Base-by-base conservation (phyloP, 2,329 filamentous ascomycete genomes). In the Cladosporium cucumerinum region DNA sequence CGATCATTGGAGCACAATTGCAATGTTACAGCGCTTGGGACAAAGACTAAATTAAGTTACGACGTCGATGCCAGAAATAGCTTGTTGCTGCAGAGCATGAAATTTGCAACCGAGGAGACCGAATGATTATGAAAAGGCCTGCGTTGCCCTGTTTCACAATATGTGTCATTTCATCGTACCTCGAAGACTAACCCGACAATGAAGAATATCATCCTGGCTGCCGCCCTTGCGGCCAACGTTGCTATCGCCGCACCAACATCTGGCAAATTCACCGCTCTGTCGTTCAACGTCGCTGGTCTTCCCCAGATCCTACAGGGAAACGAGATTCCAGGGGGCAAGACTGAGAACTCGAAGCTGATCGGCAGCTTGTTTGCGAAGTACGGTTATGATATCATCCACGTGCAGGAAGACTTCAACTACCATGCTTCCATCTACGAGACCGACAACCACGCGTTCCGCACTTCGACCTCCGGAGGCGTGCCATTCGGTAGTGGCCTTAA, bases 391-490 rank as follows among this genome's bases (percentile, higher is more conserved):
- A 76, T 90, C 30, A 86, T 89, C 72, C 82, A 90, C 68, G 78
- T 88, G 16, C 88, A 90, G 73, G 89, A 79, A 86, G 67, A 89
- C 73, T 89, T 89, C 80, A 88, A 88, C 76, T 90, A 86, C 75
- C 87, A 90, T 69, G 83, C 85, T 10, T 80, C 82, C 64, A 82
- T 90, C 68, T 90, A 89, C 75, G 79, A 78, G 11, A 85, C 84
- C 16, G 85, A 87, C 73, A 81, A 79, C 51, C 86, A 88, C 70
- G 79, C 85, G 3, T 82, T 84, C 74, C 82, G 87, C 62, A 89
- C 87, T 1, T 74, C 86, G 0, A 90, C 87, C 2, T 87, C 86
- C 5, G 87, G 88, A n/a, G 86, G 85, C 26, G 87, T 86, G 0
- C 82, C 80, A 0, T 81, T 90, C 68, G 88, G 88, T 11, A 85